Evolutionary conservation across 306 rosid species (phyloP).

Genomic region (Ochetophila trinervis): DNA sequence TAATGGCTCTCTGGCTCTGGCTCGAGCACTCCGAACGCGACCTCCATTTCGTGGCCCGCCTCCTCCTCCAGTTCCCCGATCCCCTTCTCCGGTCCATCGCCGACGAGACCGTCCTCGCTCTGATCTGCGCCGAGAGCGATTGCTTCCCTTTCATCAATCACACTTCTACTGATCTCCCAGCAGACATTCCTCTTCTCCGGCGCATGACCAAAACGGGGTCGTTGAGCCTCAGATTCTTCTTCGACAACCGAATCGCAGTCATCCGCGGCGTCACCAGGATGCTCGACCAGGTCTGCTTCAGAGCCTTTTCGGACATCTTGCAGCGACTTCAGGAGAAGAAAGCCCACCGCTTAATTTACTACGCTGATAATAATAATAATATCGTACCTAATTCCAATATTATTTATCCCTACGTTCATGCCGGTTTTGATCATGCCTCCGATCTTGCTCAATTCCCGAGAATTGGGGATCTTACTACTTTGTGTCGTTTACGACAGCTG

Average conservation of each 20-base stretch:
- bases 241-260: conserved; percentile 24
- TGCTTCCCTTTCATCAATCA: conserved; percentile 12
- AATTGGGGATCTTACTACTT: background rate
- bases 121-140: conserved; percentile 36
- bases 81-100: conserved; percentile 23
- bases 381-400: too few species aligned
- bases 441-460: background rate
- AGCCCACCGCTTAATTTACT: too few species aligned
- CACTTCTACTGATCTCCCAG: too few species aligned
- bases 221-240: conserved; percentile 34
- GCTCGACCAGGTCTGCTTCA: conserved; percentile 33
- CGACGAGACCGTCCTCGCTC: conserved; percentile 35
- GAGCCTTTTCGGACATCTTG: conserved; percentile 52
- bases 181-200: conserved; percentile 36
- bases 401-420: too few species aligned
- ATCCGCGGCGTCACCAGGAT: conserved; percentile 19
- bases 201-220: conserved; percentile 17
- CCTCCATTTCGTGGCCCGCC: conserved; percentile 21
- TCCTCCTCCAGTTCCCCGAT: too few species aligned
- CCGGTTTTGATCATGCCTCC: background rate
- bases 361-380: too few species aligned
- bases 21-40: conserved; percentile 31
- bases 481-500: background rate
- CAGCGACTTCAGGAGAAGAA: conserved; percentile 2
- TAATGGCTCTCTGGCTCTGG: conserved; percentile 70